Evolutionary conservation across 768 basidiomycete species (phyloP), one percentile per base, ranked within the genome.

Genomic region (Russula virescens): DNA sequence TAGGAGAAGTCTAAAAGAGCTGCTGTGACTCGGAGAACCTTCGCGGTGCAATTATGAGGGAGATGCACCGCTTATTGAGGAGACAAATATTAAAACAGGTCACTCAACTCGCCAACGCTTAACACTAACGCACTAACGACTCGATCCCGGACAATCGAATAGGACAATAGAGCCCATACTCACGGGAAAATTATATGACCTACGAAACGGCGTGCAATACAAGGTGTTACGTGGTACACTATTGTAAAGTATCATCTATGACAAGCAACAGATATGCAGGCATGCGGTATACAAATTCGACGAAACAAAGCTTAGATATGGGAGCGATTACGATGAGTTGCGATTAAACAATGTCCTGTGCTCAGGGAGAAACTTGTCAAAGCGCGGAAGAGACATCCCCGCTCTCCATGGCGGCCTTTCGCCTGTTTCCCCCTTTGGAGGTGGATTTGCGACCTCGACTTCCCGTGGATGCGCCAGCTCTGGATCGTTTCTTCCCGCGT

Each of bases 401-500:
- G 8, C 58, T 64, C 35, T 64, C 69, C 18, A 63, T 50, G n/a
- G 64, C 62, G 14, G 68, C 63, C 56, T 68, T 72, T 50, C 68
- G 68, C 50, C 68, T 50, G 25, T 47, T 59, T 21, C 69, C 68
- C 25, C 66, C 64, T 45, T 67, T 62, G 23, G 62, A 51, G 21
- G 63, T 73, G 18, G 63, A 56, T 67, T 73, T 80, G 55, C 69
- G 75, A 34, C 77, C 75, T 43, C 73, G 71, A 19, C 67, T 65
- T 65, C 71, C 74, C n/a, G 72, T 68, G 19, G 70, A 68, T 19
- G 68, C 52, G 49, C 73, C 69, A 40, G 67, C 66, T 68, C 73
- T 76, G 47, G 74, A 71, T 62, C 76, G 75, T 66, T 74, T 74
- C 48, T 73, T 73, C 47, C 60, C 65, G 19, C 74, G 66, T 25